Conservation (phyloP, 2,329 filamentous ascomycete species). For the Myriangium duriaei region DNA sequence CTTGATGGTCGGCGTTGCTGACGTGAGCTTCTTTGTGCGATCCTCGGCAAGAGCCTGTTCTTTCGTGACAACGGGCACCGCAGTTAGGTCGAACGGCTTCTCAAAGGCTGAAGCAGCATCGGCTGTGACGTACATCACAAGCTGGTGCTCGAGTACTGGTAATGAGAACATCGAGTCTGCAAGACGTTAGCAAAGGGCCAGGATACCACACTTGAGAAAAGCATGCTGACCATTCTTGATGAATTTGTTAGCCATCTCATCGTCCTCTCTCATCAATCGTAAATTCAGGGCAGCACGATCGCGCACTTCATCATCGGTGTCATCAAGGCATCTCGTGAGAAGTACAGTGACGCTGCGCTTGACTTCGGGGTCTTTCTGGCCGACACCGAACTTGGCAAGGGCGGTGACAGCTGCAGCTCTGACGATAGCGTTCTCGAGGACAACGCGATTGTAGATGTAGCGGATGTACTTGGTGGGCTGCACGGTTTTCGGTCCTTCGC, state of each 20-base stretch:
- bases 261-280: constrained; percentile 71
- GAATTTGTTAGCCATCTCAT: constrained; percentile 73
- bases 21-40: constrained; percentile 91
- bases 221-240: constrained; percentile 74
- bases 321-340: constrained; percentile 84
- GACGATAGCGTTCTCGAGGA: constrained; percentile 92
- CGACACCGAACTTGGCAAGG: constrained; percentile 91
- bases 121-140: constrained; percentile 94
- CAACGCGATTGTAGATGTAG: constrained; percentile 98
- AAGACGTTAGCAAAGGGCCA: constrained; percentile 15
- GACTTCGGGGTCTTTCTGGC: constrained; percentile 89
- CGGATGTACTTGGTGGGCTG: constrained; percentile 98
- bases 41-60: constrained; percentile 96
- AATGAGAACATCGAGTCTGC: constrained; percentile 93
- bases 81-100: constrained; percentile 76
- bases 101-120: constrained; percentile 78
- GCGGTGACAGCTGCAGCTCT: constrained; percentile 91
- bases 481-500: constrained; percentile 88
- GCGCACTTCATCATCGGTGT: constrained; percentile 93
- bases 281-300: constrained; percentile 91
- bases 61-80: constrained; percentile 83
- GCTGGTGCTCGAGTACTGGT: constrained; percentile 88
- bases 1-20: constrained; percentile 84
- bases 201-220: not conserved
- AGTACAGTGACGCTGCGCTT: constrained; percentile 92